Evolutionary conservation across 345 rosid genomes (phyloP).

Genomic region (Acer campestre): DNA sequence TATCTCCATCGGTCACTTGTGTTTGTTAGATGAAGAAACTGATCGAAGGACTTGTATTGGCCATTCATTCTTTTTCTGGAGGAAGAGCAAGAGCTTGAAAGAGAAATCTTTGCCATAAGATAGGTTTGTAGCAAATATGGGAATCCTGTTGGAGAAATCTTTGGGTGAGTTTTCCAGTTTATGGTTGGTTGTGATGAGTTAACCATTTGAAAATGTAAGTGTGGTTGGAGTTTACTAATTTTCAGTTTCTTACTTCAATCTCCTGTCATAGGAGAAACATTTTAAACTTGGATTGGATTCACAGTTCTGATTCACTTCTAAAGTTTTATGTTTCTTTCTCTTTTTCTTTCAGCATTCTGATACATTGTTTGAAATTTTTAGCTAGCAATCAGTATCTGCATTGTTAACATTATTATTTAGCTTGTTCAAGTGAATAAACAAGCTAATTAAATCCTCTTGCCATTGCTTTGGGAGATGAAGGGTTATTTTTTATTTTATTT

Average conservation of each 20-base stretch:
- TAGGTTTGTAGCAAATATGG: neutral
- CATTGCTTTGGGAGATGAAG: too few species aligned
- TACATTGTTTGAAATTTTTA: neutral
- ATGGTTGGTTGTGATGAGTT: conserved; percentile 3
- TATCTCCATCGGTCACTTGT: neutral
- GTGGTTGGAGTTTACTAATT: neutral
- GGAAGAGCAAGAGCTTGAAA: neutral
- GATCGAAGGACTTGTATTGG: neutral
- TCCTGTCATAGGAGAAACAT: neutral
- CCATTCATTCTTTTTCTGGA: neutral
- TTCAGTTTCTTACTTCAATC: neutral
- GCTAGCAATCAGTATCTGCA: neutral
- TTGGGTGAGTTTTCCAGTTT: neutral
- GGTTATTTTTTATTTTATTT: too few species aligned
- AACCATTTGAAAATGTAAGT: neutral
- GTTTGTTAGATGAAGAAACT: neutral
- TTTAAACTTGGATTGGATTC: neutral
- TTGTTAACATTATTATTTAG: too few species aligned
- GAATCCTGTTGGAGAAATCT: neutral
- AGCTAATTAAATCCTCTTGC: too few species aligned
- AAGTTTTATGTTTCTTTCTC: neutral
- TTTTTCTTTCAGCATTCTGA: neutral
- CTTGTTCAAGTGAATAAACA: too few species aligned
- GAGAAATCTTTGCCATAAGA: neutral
- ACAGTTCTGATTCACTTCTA: neutral